Percentiles rank a stretch among this genome's conserved stretches.
These are phyloP conservation scores for Ceratobasidium theobromae DNA, from an alignment of 1,284 basidiomycete genomes.

Conservation along the genomic window DNA sequence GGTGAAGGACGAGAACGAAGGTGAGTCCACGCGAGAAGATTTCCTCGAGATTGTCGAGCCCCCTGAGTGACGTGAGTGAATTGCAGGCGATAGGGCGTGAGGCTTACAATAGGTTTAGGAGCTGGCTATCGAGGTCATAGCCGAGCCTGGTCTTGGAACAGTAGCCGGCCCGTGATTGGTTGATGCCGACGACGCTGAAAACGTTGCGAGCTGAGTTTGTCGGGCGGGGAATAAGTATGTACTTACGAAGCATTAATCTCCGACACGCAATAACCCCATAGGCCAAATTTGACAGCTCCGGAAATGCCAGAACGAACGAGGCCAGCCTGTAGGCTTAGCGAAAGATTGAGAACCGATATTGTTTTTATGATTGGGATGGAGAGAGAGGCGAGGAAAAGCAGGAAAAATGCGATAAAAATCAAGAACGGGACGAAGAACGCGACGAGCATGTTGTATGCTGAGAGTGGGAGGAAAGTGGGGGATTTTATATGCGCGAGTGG, in stretches of 20 bases:
- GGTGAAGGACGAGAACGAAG: constrained; percentile 47
- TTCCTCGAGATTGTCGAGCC: constrained; percentile 43
- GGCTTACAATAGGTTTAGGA: constrained; percentile 52
- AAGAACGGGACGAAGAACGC: constrained; percentile 46
- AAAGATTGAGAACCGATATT: constrained; percentile 55
- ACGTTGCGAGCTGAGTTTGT: constrained; percentile 36
- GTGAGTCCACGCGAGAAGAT: constrained; percentile 49
- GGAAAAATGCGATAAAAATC: constrained; percentile 53
- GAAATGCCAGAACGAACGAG: constrained; percentile 46
- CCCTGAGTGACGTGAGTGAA: constrained; percentile 33
- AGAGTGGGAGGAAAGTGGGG: constrained; percentile 1
- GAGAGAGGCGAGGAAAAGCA: constrained; percentile 58
- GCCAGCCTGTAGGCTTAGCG: constrained; percentile 42
- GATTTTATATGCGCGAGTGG: constrained; percentile 3
- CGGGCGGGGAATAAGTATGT: constrained; percentile 23
- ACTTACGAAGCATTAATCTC: constrained; percentile 45
- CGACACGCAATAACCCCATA: constrained; percentile 62
- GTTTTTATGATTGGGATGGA: constrained; percentile 60
- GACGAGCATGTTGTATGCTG: neutral
- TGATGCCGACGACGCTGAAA: constrained; percentile 48
- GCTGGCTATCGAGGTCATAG: constrained; percentile 53
- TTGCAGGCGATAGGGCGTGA: constrained; percentile 8
- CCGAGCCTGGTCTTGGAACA: constrained; percentile 55
- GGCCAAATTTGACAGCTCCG: constrained; percentile 53
- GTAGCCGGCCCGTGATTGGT: constrained; percentile 44